Base-by-base conservation (phyloP, 1,284 basidiomycete genomes). In the Cutaneotrichosporon daszewskae region DNA sequence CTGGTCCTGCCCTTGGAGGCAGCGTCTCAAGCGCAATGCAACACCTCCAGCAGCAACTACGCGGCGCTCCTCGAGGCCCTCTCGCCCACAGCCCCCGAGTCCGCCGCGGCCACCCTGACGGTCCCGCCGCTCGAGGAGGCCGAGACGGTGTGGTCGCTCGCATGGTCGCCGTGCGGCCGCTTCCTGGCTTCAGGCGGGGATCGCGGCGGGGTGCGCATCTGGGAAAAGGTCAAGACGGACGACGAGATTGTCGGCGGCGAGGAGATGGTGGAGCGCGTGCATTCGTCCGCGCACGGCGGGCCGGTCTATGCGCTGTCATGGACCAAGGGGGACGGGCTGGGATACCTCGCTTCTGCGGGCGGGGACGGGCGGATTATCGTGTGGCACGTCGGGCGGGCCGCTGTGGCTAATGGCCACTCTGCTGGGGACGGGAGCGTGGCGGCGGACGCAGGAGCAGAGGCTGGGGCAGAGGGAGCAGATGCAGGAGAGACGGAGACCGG, bases 141-240 rank as follows among this genome's bases (percentile, higher is more conserved):
- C 16, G 71, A 69, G 44, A 98, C 95, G 0, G 90, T 99, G 7
- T 99, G 95, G 95, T 78, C 83, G 1, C 64, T 97, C 27, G 79
- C 85, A 1, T 80, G 78, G 65, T 83, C 85, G 9, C 92, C 84
- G 1, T 77, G 80, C 45, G 89, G 89, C 1, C 74, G 75, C 38
- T 94, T 84, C 66, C 79, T 99, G 19, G 91, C 90, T 2, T 63
- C 62, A 41, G 70, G 68, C 13, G 71, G 71, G 3, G 71, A 73
- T 47, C 36, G 46, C 4, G 70, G 71, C 13, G 69, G 68, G 7
- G 72, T 79, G 7, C 28, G 28, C 8, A 11, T 31, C 8, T 31
- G 28, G 28, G 16, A 31, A 16, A 31, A 31, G 28, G n/a, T n/a
- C n/a, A n/a, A n/a, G n/a, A n/a, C n/a, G n/a, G n/a, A n/a, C n/a